A percentile compares a stretch with the other conserved stretches of the same genome.
Conservation (phyloP, 805 yeast genomes). For the Jamesozyma gamospora region DNA sequence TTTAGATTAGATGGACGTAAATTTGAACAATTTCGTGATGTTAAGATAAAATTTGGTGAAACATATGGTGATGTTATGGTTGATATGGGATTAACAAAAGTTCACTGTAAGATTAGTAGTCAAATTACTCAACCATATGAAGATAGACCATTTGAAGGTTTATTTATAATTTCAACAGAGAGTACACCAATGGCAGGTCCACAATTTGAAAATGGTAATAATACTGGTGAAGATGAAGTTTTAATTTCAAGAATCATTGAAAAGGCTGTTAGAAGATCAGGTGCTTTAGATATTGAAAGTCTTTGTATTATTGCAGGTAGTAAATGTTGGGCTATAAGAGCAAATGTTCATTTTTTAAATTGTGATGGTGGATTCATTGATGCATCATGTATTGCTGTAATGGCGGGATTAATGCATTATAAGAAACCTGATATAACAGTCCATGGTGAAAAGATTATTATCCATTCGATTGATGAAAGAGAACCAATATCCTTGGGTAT, state of each 20-base stretch:
- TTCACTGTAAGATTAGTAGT: constrained; percentile 49
- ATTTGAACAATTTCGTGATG: constrained; percentile 54
- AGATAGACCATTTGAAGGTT: constrained; percentile 89
- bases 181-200: constrained; percentile 86
- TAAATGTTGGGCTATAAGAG: constrained; percentile 84
- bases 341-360: constrained; percentile 79
- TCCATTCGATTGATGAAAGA: constrained; percentile 67
- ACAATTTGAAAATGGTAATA: constrained; percentile 61
- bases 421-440: constrained; percentile 76
- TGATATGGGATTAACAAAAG: constrained; percentile 57
- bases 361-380: constrained; percentile 92
- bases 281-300: constrained; percentile 83
- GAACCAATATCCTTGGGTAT: constrained; percentile 81
- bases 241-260: constrained; percentile 76
- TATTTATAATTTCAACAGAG: constrained; percentile 76
- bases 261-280: constrained; percentile 82
- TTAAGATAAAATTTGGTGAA: constrained; percentile 53
- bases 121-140: constrained; percentile 72
- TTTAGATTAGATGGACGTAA: constrained; percentile 60
- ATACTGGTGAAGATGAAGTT: constrained; percentile 70
- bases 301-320: constrained; percentile 85
- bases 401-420: constrained; percentile 76
- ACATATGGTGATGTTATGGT: constrained; percentile 79
- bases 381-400: constrained; percentile 81
- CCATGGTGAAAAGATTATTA: constrained; percentile 49